These are phyloP conservation scores for Astrocystis sublimbata DNA, from an alignment of 495 filamentous ascomycete genomes.

Conservation along the genomic window DNA sequence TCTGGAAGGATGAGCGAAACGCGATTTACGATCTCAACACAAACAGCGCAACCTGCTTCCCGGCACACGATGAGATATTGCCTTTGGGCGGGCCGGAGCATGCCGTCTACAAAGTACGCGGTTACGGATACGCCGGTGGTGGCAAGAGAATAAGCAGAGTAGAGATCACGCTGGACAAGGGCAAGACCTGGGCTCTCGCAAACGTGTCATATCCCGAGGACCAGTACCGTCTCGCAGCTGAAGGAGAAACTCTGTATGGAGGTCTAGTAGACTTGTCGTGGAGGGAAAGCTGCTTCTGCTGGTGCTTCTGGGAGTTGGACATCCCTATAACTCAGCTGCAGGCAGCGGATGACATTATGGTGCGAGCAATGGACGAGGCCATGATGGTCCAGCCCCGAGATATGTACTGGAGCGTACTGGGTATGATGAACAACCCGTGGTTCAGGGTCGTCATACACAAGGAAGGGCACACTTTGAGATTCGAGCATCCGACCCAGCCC, in stretches of 20 bases:
- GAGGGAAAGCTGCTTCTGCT: slow-evolving; percentile 84
- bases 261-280: slow-evolving; percentile 79
- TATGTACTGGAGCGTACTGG: slow-evolving; percentile 96
- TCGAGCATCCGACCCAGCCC: slow-evolving; percentile 91
- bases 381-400: slow-evolving; percentile 87
- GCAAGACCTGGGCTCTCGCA: slow-evolving; percentile 78
- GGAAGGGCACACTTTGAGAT: slow-evolving; percentile 66
- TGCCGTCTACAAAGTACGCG: slow-evolving; percentile 66
- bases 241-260: slow-evolving; percentile 68
- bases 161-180: slow-evolving; percentile 84
- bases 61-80: slow-evolving; percentile 75
- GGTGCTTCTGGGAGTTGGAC: slow-evolving; percentile 91
- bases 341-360: slow-evolving; percentile 70
- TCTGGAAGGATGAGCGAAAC: slow-evolving; percentile 91
- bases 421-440: slow-evolving; percentile 99
- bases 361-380: slow-evolving; percentile 89
- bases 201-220: slow-evolving; percentile 86
- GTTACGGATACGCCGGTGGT: slow-evolving; percentile 90
- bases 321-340: slow-evolving; percentile 64
- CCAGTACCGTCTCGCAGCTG: slow-evolving; percentile 67
- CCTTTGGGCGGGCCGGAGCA: slow-evolving; percentile 49
- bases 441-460: slow-evolving; percentile 78
- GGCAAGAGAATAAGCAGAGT: slow-evolving; percentile 83
- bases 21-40: slow-evolving; percentile 93
- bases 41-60: slow-evolving; percentile 82